phyloP scores from a whole-genome alignment of 371 early-diverging fungal species.

The Dinochytrium kinnereticum region DNA sequence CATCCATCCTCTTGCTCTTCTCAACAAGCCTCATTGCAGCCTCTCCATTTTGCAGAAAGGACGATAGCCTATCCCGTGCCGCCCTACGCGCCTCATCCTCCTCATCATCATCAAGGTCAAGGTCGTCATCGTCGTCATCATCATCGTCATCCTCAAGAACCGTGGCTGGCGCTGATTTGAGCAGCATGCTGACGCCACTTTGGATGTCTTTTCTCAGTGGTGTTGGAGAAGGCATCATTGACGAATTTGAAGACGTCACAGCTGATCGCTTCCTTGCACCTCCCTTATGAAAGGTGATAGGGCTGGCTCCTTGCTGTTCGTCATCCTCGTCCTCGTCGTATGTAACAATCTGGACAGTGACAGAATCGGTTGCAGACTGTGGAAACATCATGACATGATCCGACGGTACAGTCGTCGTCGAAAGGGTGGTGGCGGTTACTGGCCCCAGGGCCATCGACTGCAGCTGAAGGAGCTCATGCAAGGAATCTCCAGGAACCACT shows the following conservation, averaged over 20 bases:
- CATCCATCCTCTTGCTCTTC: neutral
- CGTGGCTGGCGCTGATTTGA: neutral
- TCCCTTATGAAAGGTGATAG: too few species aligned
- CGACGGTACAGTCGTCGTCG: neutral
- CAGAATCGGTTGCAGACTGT: neutral
- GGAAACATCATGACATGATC: neutral
- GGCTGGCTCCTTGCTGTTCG: too few species aligned
- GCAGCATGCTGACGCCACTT: neutral
- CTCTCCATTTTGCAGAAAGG: neutral
- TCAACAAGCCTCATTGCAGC: neutral
- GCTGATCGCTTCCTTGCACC: neutral
- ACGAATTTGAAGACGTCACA: neutral
- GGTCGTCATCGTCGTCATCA: neutral
- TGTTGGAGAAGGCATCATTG: too few species aligned
- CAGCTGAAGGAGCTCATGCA: neutral
- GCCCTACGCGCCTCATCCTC: constrained; percentile 4
- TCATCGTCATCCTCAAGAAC: neutral
- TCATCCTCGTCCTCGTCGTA: neutral
- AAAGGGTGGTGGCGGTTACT: neutral
- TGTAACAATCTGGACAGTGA: neutral
- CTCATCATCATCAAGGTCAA: neutral
- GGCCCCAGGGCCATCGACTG: neutral
- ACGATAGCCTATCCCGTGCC: neutral
- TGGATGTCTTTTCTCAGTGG: neutral
- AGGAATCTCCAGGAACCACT: too few species aligned